Conservation (phyloP, 2,329 filamentous ascomycete species). For the Cytospora mali region DNA sequence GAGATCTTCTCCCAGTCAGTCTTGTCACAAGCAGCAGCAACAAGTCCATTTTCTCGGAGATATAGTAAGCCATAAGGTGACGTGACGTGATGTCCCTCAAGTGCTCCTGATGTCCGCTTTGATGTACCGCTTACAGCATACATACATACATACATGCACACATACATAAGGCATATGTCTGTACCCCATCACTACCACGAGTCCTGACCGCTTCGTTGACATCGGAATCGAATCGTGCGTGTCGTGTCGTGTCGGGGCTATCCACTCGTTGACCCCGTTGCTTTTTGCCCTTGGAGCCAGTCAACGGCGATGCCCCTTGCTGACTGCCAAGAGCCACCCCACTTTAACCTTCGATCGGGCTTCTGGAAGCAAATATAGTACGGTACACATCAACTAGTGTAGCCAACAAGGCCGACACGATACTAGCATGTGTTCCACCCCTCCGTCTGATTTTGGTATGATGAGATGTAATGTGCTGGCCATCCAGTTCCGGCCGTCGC, state of each 20-base stretch:
- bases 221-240: constrained; percentile 17
- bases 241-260: constrained; percentile 10
- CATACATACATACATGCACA: neutral
- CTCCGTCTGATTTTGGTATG: neutral
- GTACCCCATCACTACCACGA: constrained; percentile 14
- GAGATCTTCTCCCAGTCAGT: no score
- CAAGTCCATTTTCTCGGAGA: neutral
- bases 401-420: neutral
- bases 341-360: constrained; percentile 21
- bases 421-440: neutral
- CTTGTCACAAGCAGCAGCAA: neutral
- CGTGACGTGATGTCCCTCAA: neutral
- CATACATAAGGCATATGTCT: no score
- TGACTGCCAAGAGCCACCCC: neutral
- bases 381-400: constrained; percentile 1
- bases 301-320: constrained; percentile 12
- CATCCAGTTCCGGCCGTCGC: no score
- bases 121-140: neutral
- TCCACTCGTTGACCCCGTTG: constrained; percentile 11
- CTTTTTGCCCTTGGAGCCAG: constrained; percentile 14
- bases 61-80: no score
- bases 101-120: no score
- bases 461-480: neutral
- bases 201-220: constrained; percentile 15
- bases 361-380: constrained; percentile 16